Conservation (phyloP, 2,329 filamentous ascomycete species). For the Tolypocladium sp. region DNA sequence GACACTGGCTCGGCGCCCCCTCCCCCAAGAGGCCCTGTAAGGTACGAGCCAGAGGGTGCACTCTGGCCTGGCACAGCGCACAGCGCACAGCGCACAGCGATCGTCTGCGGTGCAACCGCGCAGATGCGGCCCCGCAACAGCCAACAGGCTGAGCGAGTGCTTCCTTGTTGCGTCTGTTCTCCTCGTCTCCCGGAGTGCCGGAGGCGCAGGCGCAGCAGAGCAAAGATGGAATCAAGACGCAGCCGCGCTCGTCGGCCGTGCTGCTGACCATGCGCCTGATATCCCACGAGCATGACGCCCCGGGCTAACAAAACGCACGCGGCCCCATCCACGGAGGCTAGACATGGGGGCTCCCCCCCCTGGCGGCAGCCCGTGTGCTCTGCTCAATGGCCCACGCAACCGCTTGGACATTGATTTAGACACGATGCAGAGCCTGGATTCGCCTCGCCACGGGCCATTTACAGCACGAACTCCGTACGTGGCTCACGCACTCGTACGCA, state of each 20-base stretch:
- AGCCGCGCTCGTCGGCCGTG: neutral
- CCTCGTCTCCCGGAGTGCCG: neutral
- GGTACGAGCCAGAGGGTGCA: neutral
- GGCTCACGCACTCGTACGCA: neutral
- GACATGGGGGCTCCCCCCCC: neutral
- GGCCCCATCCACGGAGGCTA: neutral
- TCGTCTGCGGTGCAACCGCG: constrained; percentile 9
- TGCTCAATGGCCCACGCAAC: neutral
- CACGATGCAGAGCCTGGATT: neutral
- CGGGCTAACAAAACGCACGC: neutral
- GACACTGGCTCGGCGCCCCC: neutral
- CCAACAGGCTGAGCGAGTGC: constrained; percentile 1
- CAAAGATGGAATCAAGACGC: neutral
- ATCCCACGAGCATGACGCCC: neutral
- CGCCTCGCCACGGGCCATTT: neutral
- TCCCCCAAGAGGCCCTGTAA: neutral
- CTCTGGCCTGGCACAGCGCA: neutral
- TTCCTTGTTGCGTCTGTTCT: neutral
- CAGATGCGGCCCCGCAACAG: constrained; percentile 8
- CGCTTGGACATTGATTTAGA: neutral
- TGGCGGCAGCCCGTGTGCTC: neutral
- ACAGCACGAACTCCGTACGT: neutral
- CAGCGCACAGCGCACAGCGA: neutral
- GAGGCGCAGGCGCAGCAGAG: neutral
- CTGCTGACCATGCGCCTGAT: neutral